These are phyloP conservation scores for Acidiella bohemica DNA, from an alignment of 495 filamentous ascomycete genomes.

Conservation along the genomic window DNA sequence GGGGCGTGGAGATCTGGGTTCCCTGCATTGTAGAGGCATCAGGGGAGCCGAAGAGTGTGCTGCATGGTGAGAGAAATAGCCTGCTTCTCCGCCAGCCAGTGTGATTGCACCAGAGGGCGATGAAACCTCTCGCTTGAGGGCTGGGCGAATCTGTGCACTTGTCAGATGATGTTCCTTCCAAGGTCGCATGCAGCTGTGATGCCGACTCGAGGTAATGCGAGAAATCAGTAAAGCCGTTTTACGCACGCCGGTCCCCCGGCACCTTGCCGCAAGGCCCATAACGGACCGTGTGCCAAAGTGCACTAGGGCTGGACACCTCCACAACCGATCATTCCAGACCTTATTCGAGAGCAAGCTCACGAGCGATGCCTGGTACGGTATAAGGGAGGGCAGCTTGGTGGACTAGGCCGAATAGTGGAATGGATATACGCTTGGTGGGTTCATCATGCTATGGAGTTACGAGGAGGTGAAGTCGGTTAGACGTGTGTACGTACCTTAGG, in stretches of 20 bases:
- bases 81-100: no score
- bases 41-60: no score
- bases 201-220: no score
- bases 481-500: background rate
- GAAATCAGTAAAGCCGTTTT: slow-evolving; percentile 56
- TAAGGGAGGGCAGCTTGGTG: slow-evolving; percentile 60
- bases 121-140: no score
- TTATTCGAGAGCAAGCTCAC: background rate
- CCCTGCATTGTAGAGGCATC: no score
- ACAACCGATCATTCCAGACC: slow-evolving; percentile 71
- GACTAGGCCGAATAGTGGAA: slow-evolving; percentile 68
- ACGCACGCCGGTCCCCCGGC: slow-evolving; percentile 48
- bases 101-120: no score
- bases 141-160: no score
- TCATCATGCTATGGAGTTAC: slow-evolving; percentile 40
- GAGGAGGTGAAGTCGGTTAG: background rate
- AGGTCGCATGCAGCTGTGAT: no score
- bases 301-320: slow-evolving; percentile 52
- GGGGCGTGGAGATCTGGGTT: no score
- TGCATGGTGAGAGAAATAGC: no score
- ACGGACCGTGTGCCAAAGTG: slow-evolving; percentile 41
- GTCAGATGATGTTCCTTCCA: no score
- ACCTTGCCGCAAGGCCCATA: slow-evolving; percentile 37
- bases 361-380: slow-evolving; percentile 51
- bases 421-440: slow-evolving; percentile 98